Evolutionary conservation across 2,329 filamentous ascomycete species (phyloP), one percentile per base, ranked within the genome.

Genomic region (Escovopsis sp.): DNA sequence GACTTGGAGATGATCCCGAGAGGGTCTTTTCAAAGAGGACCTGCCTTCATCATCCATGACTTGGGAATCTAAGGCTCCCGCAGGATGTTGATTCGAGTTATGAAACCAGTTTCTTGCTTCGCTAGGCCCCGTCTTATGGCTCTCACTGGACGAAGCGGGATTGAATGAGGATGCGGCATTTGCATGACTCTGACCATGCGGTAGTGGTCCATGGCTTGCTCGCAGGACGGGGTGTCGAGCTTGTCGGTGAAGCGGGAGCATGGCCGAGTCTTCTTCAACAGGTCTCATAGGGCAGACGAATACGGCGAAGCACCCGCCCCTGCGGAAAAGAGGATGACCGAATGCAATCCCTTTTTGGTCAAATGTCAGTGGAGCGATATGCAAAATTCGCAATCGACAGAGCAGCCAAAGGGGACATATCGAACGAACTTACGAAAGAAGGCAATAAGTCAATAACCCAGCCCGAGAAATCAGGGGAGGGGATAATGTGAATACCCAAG

Each of bases 51-150:
- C 58, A 43, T 72, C 68, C 64, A 72, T 70, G 4, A 52, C 44
- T 15, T 47, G 53, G 17, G 56, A 52, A 21, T 65, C 58, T 32
- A 61, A 61, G 0, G 53, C 56, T 10, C 55, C 57, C 1, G 54
- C 60, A 0, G 63, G 60, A 29, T 73, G 67, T 31, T 61, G 51
- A 30, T 73, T 73, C 4, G 64, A 68, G 10, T 53, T 55, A 26
- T 72, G 62, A 37, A 72, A 73, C 70, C 70, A 74, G 26, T 53
- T 61, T 26, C 58, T 65, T 1, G 67, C 59, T 35, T 72, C 68
- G 42, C 65, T 70, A 4, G 58, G 50, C 3, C 56, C 54, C 0
- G 68, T 70, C 16, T 60, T 55, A 31, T 65, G 56, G 26, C 65
- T 72, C 11, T 67, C 65, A 11, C 55, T 63, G 0, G 68, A 69